Percentiles rank a stretch among this genome's conserved stretches.
Evolutionary conservation across 495 filamentous ascomycete species (phyloP).

Genomic region (Trichoderma reesei): DNA sequence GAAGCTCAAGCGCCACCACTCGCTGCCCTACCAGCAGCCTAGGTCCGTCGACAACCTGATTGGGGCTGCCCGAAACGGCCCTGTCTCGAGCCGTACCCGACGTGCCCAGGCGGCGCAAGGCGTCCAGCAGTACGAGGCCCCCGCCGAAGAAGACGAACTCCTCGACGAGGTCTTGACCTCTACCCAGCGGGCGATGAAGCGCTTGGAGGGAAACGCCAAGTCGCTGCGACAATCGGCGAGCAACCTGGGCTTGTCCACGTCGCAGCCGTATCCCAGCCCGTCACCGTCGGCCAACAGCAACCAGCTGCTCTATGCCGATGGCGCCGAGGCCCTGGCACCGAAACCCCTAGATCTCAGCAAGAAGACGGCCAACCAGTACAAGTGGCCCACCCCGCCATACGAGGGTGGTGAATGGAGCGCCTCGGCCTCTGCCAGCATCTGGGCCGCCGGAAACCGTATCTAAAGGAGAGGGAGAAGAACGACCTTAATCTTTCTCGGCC

Average conservation of each 20-base stretch:
- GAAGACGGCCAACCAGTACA: slow-evolving; percentile 47
- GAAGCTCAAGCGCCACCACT: slow-evolving; percentile 59
- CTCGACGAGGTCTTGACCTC: slow-evolving; percentile 65
- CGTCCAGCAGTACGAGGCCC: slow-evolving; percentile 82
- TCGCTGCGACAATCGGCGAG: slow-evolving; percentile 45
- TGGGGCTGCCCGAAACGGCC: slow-evolving; percentile 41
- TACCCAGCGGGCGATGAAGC: slow-evolving; percentile 40
- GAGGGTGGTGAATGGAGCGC: slow-evolving; percentile 78
- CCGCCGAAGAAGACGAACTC: slow-evolving; percentile 94
- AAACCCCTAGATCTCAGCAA: slow-evolving; percentile 43
- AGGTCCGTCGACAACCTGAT: slow-evolving; percentile 54
- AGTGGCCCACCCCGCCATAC: slow-evolving; percentile 96
- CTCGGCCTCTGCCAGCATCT: slow-evolving; percentile 68
- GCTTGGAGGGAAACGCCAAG: slow-evolving; percentile 38
- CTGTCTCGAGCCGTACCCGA: slow-evolving; percentile 75
- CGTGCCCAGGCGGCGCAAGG: slow-evolving; percentile 68
- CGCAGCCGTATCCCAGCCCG: slow-evolving; percentile 71
- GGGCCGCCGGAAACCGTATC: slow-evolving; percentile 52
- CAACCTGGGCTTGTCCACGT: slow-evolving; percentile 52
- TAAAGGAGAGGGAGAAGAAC: slow-evolving; percentile 16
- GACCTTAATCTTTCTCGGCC: neutral
- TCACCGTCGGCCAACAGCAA: slow-evolving; percentile 80
- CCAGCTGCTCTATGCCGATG: slow-evolving; percentile 57
- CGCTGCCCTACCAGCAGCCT: slow-evolving; percentile 60
- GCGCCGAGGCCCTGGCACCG: slow-evolving; percentile 52